A percentile compares a stretch with the other conserved stretches of the same genome.
These are phyloP conservation scores for Trametes meyenii DNA, from an alignment of 768 basidiomycete genomes.

Conservation along the genomic window DNA sequence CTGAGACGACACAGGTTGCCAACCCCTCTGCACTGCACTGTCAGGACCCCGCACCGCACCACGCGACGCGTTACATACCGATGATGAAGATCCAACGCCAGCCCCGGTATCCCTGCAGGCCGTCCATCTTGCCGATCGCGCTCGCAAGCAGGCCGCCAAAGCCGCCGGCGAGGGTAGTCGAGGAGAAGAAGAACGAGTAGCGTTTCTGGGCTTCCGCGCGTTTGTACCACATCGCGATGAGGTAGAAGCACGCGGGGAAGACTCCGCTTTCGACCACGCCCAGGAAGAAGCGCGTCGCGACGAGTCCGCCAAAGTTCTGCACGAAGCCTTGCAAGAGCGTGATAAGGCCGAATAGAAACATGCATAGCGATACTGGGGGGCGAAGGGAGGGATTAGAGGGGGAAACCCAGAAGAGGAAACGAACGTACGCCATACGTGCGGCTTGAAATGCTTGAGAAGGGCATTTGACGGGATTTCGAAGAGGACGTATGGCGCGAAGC, in stretches of 20 bases:
- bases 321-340: constrained; percentile 38
- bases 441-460: constrained; percentile 39
- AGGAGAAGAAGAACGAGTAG: constrained; percentile 43
- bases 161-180: constrained; percentile 43
- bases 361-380: constrained; percentile 36
- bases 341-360: constrained; percentile 42
- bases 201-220: constrained; percentile 40
- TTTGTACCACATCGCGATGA: constrained; percentile 42
- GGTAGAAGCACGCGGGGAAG: constrained; percentile 37
- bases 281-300: constrained; percentile 43
- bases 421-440: constrained; percentile 38
- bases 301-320: constrained; percentile 38
- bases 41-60: neutral
- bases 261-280: constrained; percentile 37
- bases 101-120: constrained; percentile 32
- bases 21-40: constrained; percentile 35
- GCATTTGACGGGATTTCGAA: constrained; percentile 42
- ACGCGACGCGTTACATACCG: constrained; percentile 20
- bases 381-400: neutral
- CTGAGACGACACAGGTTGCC: constrained; percentile 38
- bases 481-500: constrained; percentile 38
- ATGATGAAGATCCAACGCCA: constrained; percentile 40
- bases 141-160: constrained; percentile 39
- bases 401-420: neutral
- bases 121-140: constrained; percentile 39